Evolutionary conservation across 1,139 yeast genomes (phyloP), one percentile per base, ranked within the genome.

Genomic region (Blastobotrys capitulatus): DNA sequence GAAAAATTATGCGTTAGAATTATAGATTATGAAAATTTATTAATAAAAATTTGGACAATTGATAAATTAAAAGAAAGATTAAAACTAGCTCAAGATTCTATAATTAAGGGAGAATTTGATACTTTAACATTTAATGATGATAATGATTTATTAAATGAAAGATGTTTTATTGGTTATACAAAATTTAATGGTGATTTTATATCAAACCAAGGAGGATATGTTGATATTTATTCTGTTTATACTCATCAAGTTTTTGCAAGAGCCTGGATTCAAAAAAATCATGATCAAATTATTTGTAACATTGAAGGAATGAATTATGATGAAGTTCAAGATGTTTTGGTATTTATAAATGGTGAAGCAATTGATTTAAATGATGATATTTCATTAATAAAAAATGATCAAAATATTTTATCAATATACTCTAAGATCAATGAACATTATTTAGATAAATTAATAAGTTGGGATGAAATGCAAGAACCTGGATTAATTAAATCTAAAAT

Each of bases 391-490:
- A 29, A 25, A 3, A n/a, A 31, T 25, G 15, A 16, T 27, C 8
- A 18, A 8, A n/a, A 36, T 22, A 20, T 12, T 15, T 19, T 43
- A 15, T n/a, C 16, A 2, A 9, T 43, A 16, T 37, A 36, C 12
- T 27, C 46, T 1, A 22, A 35, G 10, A 48, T 59, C 6, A 47
- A 53, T 9, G 31, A 29, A 7, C 50, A 48, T n/a, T 62, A 57
- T 44, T 40, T 64, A 19, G 63, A 62, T 15, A 55, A 58, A 32
- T 46, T 64, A 36, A 44, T 49, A 6, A 62, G 67, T 47, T 64
- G 68, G 68, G 68, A 64, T 46, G 64, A 60, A 36, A 56, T 64
- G 62, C 67, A 62, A 45, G 67, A 62, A 36, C 54, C 57, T 2
- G 54, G 53, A 1, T 48, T 18, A 42, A 41, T 38, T 15, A 38